Conservation (phyloP, 2,329 filamentous ascomycete species). For the Colletotrichum higginsianum region DNA sequence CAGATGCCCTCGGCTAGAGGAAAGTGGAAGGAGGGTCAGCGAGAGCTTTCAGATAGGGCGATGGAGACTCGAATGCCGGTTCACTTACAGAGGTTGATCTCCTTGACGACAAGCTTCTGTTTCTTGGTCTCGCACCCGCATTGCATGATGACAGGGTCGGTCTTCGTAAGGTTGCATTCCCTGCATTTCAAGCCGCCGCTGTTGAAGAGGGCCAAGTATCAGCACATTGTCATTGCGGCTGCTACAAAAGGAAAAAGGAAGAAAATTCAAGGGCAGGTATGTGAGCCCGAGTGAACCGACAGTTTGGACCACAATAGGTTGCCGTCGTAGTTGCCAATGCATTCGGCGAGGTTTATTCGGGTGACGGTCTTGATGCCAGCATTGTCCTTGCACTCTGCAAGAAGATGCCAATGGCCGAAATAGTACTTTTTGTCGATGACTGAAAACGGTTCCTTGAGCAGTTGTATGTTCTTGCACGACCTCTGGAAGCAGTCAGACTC, state of each 20-base stretch:
- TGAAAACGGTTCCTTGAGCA: neutral
- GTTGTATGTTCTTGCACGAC: conserved; percentile 1
- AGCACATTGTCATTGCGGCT: neutral
- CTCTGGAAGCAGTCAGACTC: conserved; percentile 26
- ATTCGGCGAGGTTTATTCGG: neutral
- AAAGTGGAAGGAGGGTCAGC: neutral
- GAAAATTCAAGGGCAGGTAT: too few relatives aligned
- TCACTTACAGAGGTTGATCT: conserved; percentile 31
- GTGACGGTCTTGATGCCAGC: conserved; percentile 11
- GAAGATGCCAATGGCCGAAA: neutral
- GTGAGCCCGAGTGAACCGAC: neutral
- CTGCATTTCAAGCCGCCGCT: neutral
- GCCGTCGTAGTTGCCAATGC: conserved; percentile 18
- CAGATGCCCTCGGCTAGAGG: conserved; percentile 27
- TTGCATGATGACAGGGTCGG: conserved; percentile 5
- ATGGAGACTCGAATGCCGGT: neutral
- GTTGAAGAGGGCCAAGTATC: neutral
- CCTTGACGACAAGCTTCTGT: neutral
- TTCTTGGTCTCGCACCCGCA: conserved; percentile 3
- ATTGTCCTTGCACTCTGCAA: conserved; percentile 17
- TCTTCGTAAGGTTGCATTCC: neutral
- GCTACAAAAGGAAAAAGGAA: too few relatives aligned
- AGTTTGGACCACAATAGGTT: neutral
- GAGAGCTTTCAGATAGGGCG: neutral
- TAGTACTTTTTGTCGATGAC: too few relatives aligned